Evolutionary conservation across 2,329 filamentous ascomycete species (phyloP).

Genomic region (Leptographium procerum): DNA sequence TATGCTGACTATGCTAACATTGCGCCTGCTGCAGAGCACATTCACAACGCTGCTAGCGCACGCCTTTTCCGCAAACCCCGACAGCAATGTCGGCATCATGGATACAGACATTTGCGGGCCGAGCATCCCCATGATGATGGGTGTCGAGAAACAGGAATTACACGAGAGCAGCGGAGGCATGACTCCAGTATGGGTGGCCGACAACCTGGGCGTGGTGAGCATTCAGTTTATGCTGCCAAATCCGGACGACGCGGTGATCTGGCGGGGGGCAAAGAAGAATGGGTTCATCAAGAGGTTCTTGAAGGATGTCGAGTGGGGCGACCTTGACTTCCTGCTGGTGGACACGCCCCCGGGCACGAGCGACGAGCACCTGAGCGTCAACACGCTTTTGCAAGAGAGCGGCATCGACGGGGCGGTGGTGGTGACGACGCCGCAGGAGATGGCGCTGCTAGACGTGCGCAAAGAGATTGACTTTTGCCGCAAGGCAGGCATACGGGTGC

Average conservation of each 20-base stretch:
- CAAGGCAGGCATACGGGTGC: slow-evolving; percentile 79
- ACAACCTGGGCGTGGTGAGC: slow-evolving; percentile 92
- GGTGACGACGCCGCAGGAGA: slow-evolving; percentile 91
- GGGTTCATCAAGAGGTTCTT: slow-evolving; percentile 96
- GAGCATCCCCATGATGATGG: slow-evolving; percentile 98
- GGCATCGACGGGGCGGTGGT: slow-evolving; percentile 90
- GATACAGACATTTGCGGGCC: slow-evolving; percentile 97
- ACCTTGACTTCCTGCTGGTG: slow-evolving; percentile 83
- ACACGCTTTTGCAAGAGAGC: slow-evolving; percentile 79
- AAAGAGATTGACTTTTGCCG: slow-evolving; percentile 97
- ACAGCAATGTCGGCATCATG: slow-evolving; percentile 82
- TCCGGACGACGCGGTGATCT: slow-evolving; percentile 90
- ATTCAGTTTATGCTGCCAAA: slow-evolving; percentile 97
- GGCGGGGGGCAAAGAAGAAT: slow-evolving; percentile 97
- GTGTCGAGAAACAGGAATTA: slow-evolving; percentile 85
- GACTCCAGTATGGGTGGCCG: slow-evolving; percentile 91
- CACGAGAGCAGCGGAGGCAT: slow-evolving; percentile 82
- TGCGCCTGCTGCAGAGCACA: slow-evolving; percentile 8
- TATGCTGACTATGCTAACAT: neutral
- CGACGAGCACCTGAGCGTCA: slow-evolving; percentile 92
- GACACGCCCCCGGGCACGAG: slow-evolving; percentile 93
- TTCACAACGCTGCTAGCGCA: slow-evolving; percentile 36
- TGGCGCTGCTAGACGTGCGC: slow-evolving; percentile 79
- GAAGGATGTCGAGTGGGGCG: slow-evolving; percentile 96
- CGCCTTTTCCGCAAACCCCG: slow-evolving; percentile 77